Evolutionary conservation across 2,329 filamentous ascomycete genomes (phyloP).

Genomic region (Westerdykella sp.): DNA sequence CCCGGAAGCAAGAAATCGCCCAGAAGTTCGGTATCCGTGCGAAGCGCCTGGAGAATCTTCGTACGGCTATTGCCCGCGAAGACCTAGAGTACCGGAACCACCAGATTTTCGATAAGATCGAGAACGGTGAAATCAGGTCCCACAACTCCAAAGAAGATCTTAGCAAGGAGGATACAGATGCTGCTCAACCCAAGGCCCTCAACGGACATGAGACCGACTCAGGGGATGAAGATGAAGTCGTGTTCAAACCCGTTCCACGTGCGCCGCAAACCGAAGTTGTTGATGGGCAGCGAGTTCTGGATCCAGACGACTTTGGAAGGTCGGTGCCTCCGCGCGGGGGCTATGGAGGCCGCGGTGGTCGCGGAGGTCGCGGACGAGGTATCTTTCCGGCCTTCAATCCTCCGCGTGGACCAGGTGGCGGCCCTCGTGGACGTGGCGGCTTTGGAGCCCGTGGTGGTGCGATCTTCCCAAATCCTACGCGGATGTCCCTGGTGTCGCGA

Average conservation of each 20-base stretch:
- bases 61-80: slow-evolving; percentile 45
- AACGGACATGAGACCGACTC: slow-evolving; percentile 18
- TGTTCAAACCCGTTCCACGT: slow-evolving; percentile 34
- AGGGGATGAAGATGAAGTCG: slow-evolving; percentile 34
- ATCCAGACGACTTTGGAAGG: slow-evolving; percentile 46
- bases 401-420: slow-evolving; percentile 19
- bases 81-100: slow-evolving; percentile 44
- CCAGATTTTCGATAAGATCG: slow-evolving; percentile 33
- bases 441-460: slow-evolving; percentile 24
- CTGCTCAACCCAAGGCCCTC: slow-evolving; percentile 23
- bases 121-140: slow-evolving; percentile 19
- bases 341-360: slow-evolving; percentile 2
- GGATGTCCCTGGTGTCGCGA: no score
- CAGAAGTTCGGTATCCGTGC: slow-evolving; percentile 46
- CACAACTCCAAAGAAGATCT: slow-evolving; percentile 11
- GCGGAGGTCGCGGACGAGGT: slow-evolving; percentile 18
- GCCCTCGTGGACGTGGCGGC: slow-evolving; percentile 20
- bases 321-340: slow-evolving; percentile 23
- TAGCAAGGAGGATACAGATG: slow-evolving; percentile 10
- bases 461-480: slow-evolving; percentile 21
- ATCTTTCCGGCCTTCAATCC: not conserved
- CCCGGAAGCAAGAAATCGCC: slow-evolving; percentile 41
- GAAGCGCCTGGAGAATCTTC: slow-evolving; percentile 46
- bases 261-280: slow-evolving; percentile 26
- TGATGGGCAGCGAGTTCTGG: slow-evolving; percentile 36